A percentile compares a stretch with the other conserved stretches of the same genome.
Conservation (phyloP, 176 grass and related monocot genomes). For the Rhynchospora tenuis region DNA sequence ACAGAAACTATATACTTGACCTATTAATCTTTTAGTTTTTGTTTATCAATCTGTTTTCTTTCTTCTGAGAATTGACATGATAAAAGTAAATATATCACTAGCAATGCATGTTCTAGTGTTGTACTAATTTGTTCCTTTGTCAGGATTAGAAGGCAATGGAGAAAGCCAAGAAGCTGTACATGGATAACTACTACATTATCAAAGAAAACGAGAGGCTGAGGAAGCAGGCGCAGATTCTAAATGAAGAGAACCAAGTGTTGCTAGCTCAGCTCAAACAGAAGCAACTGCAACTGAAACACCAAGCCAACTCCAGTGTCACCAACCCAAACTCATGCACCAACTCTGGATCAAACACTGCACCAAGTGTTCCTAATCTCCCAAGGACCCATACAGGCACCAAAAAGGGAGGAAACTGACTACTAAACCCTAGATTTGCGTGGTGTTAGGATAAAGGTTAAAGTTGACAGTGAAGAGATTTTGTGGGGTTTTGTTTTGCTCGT, state of each 20-base stretch:
- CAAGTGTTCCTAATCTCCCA: not conserved
- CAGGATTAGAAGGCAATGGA: slow-evolving; percentile 51
- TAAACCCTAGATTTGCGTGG: not conserved
- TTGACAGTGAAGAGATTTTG: not conserved
- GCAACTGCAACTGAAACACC: not conserved
- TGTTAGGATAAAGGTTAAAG: not conserved
- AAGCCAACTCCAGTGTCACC: not conserved
- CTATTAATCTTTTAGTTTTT: too few species aligned
- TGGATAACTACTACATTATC: slow-evolving; percentile 79
- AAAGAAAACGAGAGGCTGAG: slow-evolving; percentile 86
- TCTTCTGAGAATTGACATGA: not conserved
- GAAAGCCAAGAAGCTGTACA: slow-evolving; percentile 66
- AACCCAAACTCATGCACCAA: not conserved
- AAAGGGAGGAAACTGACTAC: not conserved
- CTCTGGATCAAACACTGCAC: not conserved
- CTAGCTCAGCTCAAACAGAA: slow-evolving; percentile 58
- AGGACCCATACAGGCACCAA: not conserved
- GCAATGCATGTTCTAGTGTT: not conserved
- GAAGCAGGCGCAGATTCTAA: slow-evolving; percentile 72
- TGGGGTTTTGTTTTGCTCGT: not conserved
- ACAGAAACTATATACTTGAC: too few species aligned
- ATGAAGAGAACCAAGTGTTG: slow-evolving; percentile 71
- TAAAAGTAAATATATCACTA: not conserved
- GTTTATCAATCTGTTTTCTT: too few species aligned
- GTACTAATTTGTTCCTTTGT: not conserved